These are phyloP conservation scores for Tetraselmis striata DNA, from an alignment of 139 green algal species.

Conservation along the genomic window DNA sequence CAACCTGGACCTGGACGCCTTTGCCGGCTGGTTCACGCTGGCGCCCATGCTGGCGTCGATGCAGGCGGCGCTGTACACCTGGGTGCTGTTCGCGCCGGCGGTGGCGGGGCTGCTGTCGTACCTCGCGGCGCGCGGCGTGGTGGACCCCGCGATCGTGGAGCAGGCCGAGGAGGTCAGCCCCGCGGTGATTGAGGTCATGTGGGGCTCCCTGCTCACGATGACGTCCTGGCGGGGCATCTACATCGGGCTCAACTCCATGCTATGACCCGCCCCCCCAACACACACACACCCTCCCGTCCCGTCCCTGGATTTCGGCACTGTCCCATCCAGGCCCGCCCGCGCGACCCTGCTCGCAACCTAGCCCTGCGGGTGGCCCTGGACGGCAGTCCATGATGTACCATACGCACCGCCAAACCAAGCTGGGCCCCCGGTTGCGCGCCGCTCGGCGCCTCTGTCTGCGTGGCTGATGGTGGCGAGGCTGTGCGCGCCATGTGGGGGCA, in stretches of 20 bases:
- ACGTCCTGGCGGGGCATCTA: neutral
- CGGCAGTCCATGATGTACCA: no score
- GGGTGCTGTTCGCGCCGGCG: neutral
- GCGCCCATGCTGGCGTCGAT: neutral
- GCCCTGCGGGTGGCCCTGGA: no score
- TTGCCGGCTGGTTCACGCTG: neutral
- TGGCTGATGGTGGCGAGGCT: no score
- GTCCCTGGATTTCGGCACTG: no score
- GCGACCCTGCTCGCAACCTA: no score
- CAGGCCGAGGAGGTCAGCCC: neutral
- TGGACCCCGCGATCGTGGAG: neutral
- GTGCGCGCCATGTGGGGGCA: no score
- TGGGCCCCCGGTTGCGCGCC: no score
- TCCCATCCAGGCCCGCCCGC: no score
- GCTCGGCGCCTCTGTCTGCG: no score
- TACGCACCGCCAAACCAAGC: no score
- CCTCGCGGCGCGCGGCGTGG: neutral
- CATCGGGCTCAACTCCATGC: neutral
- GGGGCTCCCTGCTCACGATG: neutral
- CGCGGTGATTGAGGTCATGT: neutral
- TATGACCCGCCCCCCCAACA: no score
- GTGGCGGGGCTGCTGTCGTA: neutral
- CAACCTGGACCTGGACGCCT: neutral
- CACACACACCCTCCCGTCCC: no score
- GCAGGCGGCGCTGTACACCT: neutral